Percentiles rank a stretch among this genome's conserved stretches.
Evolutionary conservation across 2,329 filamentous ascomycete species (phyloP).

Genomic region (Aspergillus cejpii): DNA sequence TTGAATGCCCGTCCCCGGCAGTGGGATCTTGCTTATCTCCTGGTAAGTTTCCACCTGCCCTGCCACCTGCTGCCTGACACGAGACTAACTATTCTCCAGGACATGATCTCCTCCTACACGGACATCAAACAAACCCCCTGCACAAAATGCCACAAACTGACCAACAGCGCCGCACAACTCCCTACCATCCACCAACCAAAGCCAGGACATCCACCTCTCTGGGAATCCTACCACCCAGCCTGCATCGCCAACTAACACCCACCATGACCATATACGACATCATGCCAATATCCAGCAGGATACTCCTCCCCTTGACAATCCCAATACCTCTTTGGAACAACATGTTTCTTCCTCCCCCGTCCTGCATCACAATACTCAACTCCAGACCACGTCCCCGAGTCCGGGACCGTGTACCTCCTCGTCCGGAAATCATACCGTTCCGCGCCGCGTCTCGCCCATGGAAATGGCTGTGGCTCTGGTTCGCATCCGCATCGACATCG

Average conservation of each 20-base stretch:
- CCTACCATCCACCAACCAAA: slow-evolving; percentile 33
- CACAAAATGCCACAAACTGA: slow-evolving; percentile 34
- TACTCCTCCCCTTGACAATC: slow-evolving; percentile 21
- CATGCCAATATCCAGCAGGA: slow-evolving; percentile 19
- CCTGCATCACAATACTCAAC: slow-evolving; percentile 25
- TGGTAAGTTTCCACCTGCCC: slow-evolving; percentile 24
- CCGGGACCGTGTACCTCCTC: slow-evolving; percentile 26
- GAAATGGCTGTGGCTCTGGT: slow-evolving; percentile 13
- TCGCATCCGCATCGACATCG: slow-evolving; percentile 6
- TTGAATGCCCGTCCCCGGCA: slow-evolving; percentile 32
- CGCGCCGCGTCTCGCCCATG: slow-evolving; percentile 11
- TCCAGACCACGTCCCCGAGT: slow-evolving; percentile 26
- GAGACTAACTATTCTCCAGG: slow-evolving; percentile 22
- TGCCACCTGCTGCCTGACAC: neutral
- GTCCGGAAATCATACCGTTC: slow-evolving; percentile 31
- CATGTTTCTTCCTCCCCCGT: neutral
- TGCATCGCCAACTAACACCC: slow-evolving; percentile 17
- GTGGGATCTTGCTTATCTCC: slow-evolving; percentile 36
- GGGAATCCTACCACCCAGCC: slow-evolving; percentile 32
- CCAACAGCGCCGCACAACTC: slow-evolving; percentile 35
- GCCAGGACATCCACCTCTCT: slow-evolving; percentile 16
- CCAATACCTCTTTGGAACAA: slow-evolving; percentile 21
- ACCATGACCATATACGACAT: slow-evolving; percentile 18
- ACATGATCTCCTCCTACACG: slow-evolving; percentile 40
- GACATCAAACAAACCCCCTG: slow-evolving; percentile 38